phyloP scores from a whole-genome alignment of 2,329 filamentous ascomycete genomes.

The Xylariaceae sp. region DNA sequence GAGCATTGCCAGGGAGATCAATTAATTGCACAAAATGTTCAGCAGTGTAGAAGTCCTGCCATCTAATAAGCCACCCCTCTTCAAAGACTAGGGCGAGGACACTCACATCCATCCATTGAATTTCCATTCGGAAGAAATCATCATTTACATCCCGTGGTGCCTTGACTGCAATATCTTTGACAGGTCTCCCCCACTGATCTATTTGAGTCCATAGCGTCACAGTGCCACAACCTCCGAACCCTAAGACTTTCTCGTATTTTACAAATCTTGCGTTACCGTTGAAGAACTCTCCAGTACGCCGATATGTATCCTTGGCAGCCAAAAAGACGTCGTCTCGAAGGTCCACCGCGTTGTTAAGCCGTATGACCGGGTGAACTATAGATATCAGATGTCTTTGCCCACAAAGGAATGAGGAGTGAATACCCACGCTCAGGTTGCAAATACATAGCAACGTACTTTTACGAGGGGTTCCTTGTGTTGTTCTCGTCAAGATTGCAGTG shows the following conservation, averaged over 20 bases:
- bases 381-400: not conserved
- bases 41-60: slow-evolving; percentile 9
- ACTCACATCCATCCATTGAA: slow-evolving; percentile 18
- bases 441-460: slow-evolving; percentile 3
- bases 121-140: slow-evolving; percentile 12
- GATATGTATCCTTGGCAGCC: slow-evolving; percentile 4
- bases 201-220: slow-evolving; percentile 11
- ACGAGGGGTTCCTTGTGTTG: not conserved
- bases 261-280: not conserved
- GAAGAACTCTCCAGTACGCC: slow-evolving; percentile 4
- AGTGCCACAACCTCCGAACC: slow-evolving; percentile 14
- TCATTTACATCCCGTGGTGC: slow-evolving; percentile 7
- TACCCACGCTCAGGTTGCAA: slow-evolving; percentile 9
- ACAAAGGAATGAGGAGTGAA: not conserved
- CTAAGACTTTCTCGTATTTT: slow-evolving; percentile 8
- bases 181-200: not conserved
- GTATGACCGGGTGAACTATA: slow-evolving; percentile 11
- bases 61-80: not conserved
- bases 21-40: slow-evolving; percentile 19
- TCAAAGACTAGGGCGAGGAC: too few relatives aligned
- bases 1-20: not conserved
- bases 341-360: slow-evolving; percentile 1
- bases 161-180: slow-evolving; percentile 16
- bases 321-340: slow-evolving; percentile 1
- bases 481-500: too few relatives aligned